Evolutionary conservation across 345 rosid species (phyloP).

Genomic region (Euphorbia tirucalli): DNA sequence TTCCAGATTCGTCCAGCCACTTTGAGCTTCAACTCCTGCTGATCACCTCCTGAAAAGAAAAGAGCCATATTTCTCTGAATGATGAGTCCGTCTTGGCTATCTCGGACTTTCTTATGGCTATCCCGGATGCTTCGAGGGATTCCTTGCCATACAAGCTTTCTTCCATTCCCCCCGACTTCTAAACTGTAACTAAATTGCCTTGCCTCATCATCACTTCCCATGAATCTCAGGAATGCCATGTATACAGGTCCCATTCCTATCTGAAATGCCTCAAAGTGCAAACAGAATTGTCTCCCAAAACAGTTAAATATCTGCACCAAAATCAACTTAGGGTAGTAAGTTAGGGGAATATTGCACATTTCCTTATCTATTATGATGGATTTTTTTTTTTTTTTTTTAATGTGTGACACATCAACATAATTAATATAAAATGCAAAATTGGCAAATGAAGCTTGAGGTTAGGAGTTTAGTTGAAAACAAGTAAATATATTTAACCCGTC

Average conservation of each 20-base stretch:
- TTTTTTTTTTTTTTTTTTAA: too few species aligned
- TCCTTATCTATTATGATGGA: too few species aligned
- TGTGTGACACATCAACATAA: too few species aligned
- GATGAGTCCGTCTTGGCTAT: constrained; percentile 54
- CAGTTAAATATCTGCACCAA: constrained; percentile 50
- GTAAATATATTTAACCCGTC: too few species aligned
- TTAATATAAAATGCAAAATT: too few species aligned
- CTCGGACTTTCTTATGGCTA: constrained; percentile 52
- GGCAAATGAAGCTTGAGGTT: too few species aligned
- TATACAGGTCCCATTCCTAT: constrained; percentile 52
- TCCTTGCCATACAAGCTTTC: constrained; percentile 57
- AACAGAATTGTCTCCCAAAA: constrained; percentile 50
- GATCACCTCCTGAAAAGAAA: constrained; percentile 53
- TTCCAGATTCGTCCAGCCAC: constrained; percentile 54
- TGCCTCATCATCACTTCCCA: constrained; percentile 53
- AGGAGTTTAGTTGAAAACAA: too few species aligned
- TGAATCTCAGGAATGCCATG: constrained; percentile 61
- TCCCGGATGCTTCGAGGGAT: constrained; percentile 55
- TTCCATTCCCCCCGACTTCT: constrained; percentile 52
- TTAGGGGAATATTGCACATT: too few species aligned
- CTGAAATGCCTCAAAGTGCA: constrained; percentile 62
- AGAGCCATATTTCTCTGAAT: constrained; percentile 51
- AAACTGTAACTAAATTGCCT: constrained; percentile 50
- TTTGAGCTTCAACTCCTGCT: constrained; percentile 46
- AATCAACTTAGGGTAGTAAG: background rate